These are phyloP conservation scores for Leccinellum rugosiceps DNA, from an alignment of 768 basidiomycete genomes.

Conservation along the genomic window DNA sequence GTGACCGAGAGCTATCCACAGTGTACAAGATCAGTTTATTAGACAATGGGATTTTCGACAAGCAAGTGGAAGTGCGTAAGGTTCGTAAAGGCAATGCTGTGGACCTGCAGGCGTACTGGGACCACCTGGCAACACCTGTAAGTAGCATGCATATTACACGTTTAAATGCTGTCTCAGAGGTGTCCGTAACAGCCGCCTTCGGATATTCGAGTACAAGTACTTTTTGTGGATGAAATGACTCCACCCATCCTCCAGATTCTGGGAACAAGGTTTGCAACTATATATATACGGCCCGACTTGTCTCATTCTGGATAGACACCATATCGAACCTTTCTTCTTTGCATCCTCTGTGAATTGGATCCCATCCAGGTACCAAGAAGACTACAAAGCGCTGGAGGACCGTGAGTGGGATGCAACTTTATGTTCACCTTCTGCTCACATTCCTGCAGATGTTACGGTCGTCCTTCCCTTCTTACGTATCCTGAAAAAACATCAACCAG, in stretches of 20 bases:
- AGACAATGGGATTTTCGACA: conserved; percentile 17
- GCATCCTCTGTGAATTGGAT: conserved; percentile 41
- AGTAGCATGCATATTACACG: conserved; percentile 1
- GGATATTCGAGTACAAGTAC: conserved; percentile 30
- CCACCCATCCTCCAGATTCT: conserved; percentile 38
- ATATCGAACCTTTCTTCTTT: conserved; percentile 44
- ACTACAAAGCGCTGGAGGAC: conserved; percentile 29
- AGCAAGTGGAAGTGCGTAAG: conserved; percentile 6
- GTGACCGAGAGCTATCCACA: conserved; percentile 11
- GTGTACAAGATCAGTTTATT: conserved; percentile 20
- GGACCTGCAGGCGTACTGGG: conserved; percentile 27
- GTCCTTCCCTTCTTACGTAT: conserved; percentile 41
- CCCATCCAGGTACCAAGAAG: conserved; percentile 42
- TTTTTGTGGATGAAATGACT: conserved; percentile 39
- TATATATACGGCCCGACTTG: background rate
- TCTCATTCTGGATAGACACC: conserved; percentile 30
- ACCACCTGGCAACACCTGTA: conserved; percentile 24
- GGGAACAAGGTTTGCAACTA: conserved; percentile 34
- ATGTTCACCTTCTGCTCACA: conserved; percentile 4
- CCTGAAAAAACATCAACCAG: conserved; percentile 30
- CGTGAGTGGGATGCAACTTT: conserved; percentile 30
- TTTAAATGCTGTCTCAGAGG: background rate
- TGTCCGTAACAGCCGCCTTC: conserved; percentile 19
- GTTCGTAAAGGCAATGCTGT: conserved; percentile 11
- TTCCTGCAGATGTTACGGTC: conserved; percentile 40